phyloP scores from a whole-genome alignment of 768 basidiomycete species.

The Lentinula raphanica region DNA sequence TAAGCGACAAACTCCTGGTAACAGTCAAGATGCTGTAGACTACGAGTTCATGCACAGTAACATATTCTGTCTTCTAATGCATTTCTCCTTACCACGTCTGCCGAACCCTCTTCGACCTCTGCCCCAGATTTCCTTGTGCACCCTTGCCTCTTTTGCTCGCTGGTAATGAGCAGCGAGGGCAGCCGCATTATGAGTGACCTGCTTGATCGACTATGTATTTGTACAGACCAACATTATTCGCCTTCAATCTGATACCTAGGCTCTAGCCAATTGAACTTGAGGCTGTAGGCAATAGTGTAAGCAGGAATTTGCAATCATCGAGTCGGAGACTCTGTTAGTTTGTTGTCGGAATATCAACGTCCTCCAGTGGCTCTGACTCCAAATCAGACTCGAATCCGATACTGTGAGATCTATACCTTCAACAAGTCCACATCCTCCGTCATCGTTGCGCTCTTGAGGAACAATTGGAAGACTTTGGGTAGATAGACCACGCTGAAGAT shows the following conservation, averaged over 20 bases:
- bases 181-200: conserved; percentile 64
- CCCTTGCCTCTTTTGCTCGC: conserved; percentile 49
- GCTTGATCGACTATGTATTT: conserved; percentile 60
- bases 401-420: conserved; percentile 50
- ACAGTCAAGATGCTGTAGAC: no score
- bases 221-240: conserved; percentile 64
- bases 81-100: conserved; percentile 45
- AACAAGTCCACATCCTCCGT: conserved; percentile 34
- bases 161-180: conserved; percentile 60
- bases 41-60: conserved; percentile 59
- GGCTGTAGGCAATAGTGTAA: conserved; percentile 73
- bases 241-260: conserved; percentile 79
- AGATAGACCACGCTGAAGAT: conserved; percentile 59
- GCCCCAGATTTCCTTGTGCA: conserved; percentile 48
- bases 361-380: neutral
- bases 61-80: conserved; percentile 47
- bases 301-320: conserved; percentile 52
- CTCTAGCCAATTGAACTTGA: conserved; percentile 80
- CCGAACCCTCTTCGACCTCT: conserved; percentile 58
- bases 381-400: conserved; percentile 25
- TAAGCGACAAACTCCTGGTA: no score
- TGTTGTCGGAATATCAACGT: neutral
- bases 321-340: neutral
- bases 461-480: conserved; percentile 83
- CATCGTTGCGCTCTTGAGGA: conserved; percentile 51